Conservation (phyloP, 73 alveolate genomes). For the Effrenium voratum region DNA sequence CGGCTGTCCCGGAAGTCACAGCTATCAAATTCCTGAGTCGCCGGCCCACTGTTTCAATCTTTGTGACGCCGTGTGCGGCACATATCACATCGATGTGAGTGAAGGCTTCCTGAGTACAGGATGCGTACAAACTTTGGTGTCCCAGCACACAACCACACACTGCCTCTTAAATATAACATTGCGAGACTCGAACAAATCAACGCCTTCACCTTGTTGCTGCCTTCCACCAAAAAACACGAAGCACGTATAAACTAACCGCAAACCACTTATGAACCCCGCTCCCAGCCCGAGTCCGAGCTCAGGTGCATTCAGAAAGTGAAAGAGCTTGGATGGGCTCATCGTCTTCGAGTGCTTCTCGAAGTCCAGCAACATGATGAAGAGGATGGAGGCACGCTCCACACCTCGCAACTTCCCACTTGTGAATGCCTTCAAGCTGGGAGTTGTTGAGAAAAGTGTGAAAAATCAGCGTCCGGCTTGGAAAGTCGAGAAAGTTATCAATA, state of each 20-base stretch:
- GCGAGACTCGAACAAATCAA: too few species aligned
- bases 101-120: slow-evolving; percentile 46
- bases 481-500: too few species aligned
- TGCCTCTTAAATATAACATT: too few species aligned
- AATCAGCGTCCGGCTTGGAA: too few species aligned
- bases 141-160: too few species aligned
- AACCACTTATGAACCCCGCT: too few species aligned
- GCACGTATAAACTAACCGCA: too few species aligned
- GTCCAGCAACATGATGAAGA: slow-evolving; percentile 57
- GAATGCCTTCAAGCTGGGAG: too few species aligned
- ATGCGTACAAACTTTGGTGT: too few species aligned
- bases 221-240: too few species aligned
- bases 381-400: slow-evolving; percentile 88
- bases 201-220: too few species aligned
- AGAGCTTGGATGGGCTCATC: slow-evolving; percentile 83
- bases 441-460: too few species aligned
- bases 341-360: slow-evolving; percentile 68
- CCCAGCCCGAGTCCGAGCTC: neutral
- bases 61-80: slow-evolving; percentile 84
- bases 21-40: neutral
- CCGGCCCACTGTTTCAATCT: slow-evolving; percentile 78
- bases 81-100: slow-evolving; percentile 82
- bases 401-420: neutral
- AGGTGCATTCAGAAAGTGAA: slow-evolving; percentile 45
- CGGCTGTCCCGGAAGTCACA: neutral